These are phyloP conservation scores for Fusarium sp. DNA, from an alignment of 2,329 filamentous ascomycete genomes.

Conservation along the genomic window DNA sequence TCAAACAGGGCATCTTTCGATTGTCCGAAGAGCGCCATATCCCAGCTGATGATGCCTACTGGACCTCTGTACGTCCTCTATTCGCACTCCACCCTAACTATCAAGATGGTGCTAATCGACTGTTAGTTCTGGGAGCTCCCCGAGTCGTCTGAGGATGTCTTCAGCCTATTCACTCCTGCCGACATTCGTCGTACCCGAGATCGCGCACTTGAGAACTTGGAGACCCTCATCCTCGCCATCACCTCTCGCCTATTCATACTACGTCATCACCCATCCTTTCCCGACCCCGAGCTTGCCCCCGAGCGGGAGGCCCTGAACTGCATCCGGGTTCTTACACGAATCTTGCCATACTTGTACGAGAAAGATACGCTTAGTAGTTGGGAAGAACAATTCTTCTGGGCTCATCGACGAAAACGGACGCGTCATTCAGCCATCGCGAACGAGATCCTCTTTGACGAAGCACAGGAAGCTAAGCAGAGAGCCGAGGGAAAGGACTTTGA, in stretches of 20 bases:
- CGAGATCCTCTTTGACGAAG: constrained; percentile 88
- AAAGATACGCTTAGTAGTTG: constrained; percentile 82
- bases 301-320: constrained; percentile 95
- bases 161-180: constrained; percentile 90
- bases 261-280: constrained; percentile 90
- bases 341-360: constrained; percentile 94
- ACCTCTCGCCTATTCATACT: constrained; percentile 85
- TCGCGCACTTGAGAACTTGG: constrained; percentile 84
- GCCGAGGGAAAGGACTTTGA: constrained; percentile 74
- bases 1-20: constrained; percentile 98
- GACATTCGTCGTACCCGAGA: constrained; percentile 92
- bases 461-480: constrained; percentile 61
- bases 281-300: constrained; percentile 84
- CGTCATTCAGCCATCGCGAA: constrained; percentile 72
- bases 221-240: constrained; percentile 86
- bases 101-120: constrained; percentile 32
- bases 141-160: constrained; percentile 94
- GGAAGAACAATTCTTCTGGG: constrained; percentile 97
- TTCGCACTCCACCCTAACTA: constrained; percentile 12
- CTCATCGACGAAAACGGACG: constrained; percentile 75
- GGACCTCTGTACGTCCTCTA: constrained; percentile 79
- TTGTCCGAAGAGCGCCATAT: constrained; percentile 93
- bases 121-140: constrained; percentile 94
- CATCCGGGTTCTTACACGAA: constrained; percentile 86
- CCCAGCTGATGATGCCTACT: constrained; percentile 88